Evolutionary conservation across 495 filamentous ascomycete genomes (phyloP).

Genomic region (Cenococcum geophilum): DNA sequence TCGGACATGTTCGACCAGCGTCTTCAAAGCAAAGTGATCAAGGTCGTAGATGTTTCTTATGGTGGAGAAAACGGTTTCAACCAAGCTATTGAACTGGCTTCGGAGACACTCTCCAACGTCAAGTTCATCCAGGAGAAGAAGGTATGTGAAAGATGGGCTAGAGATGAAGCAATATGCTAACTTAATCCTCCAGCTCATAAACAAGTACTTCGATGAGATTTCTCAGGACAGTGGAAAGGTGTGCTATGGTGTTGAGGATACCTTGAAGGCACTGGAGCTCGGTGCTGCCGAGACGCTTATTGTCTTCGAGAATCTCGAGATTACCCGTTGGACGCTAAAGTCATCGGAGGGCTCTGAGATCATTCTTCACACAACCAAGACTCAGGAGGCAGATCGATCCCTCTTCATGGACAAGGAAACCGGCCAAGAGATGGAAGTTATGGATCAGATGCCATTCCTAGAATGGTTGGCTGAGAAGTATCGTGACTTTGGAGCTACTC

Average conservation of each 20-base stretch:
- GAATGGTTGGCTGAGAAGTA: conserved; percentile 98
- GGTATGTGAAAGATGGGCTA: neutral
- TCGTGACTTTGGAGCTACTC: conserved; percentile 91
- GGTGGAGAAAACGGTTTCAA: conserved; percentile 99
- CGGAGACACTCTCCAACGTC: conserved; percentile 96
- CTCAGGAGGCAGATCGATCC: conserved; percentile 69
- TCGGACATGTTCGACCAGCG: conserved; percentile 95
- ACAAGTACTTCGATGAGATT: conserved; percentile 97
- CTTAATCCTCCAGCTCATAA: conserved; percentile 55
- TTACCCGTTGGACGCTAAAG: conserved; percentile 87
- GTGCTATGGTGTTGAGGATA: conserved; percentile 97
- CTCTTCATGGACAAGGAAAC: conserved; percentile 92
- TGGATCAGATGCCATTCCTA: conserved; percentile 80
- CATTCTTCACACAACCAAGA: conserved; percentile 81
- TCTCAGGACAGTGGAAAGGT: conserved; percentile 92
- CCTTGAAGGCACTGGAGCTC: conserved; percentile 92
- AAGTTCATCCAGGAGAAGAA: conserved; percentile 99
- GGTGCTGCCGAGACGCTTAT: conserved; percentile 92
- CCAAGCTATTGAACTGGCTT: conserved; percentile 91
- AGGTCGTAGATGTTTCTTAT: conserved; percentile 97
- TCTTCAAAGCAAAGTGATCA: conserved; percentile 91
- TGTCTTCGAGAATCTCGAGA: conserved; percentile 95
- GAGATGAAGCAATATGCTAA: neutral
- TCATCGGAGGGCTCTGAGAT: conserved; percentile 60
- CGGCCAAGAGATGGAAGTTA: conserved; percentile 91